A percentile compares a stretch with the other conserved stretches of the same genome.
phyloP scores from a whole-genome alignment of 2,329 filamentous ascomycete genomes.

The Lasiodiplodia gonubiensis region DNA sequence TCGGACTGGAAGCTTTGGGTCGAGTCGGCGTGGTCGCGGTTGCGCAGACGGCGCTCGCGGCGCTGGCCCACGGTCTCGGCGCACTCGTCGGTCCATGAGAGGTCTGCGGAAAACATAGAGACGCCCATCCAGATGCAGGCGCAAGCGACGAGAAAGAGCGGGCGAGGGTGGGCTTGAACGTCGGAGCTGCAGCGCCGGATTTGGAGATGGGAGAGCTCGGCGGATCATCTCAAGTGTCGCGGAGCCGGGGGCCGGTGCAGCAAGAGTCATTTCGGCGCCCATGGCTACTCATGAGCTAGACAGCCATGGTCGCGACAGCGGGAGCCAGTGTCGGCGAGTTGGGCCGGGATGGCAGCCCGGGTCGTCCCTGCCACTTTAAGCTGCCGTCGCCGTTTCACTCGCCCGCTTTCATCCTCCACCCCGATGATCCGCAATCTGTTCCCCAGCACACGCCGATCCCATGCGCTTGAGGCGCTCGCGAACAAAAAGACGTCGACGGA shows the following conservation, averaged over 20 bases:
- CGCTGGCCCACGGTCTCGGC: constrained; percentile 47
- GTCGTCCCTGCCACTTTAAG: constrained; percentile 2
- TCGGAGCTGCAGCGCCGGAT: neutral
- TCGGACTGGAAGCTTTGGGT: constrained; percentile 20
- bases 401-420: constrained; percentile 24
- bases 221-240: neutral
- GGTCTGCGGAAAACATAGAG: constrained; percentile 47
- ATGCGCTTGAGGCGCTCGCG: constrained; percentile 16
- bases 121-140: neutral
- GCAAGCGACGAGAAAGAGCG: neutral
- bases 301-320: neutral
- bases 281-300: constrained; percentile 11
- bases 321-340: neutral
- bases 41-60: constrained; percentile 40
- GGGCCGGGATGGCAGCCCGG: neutral
- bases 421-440: constrained; percentile 21
- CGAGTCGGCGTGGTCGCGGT: constrained; percentile 32
- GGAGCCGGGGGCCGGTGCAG: constrained; percentile 6
- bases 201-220: neutral
- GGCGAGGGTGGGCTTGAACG: neutral
- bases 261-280: neutral
- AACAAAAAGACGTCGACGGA: neutral
- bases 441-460: neutral
- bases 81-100: constrained; percentile 43
- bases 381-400: constrained; percentile 27